Conservation (phyloP, 2,329 filamentous ascomycete genomes). For the Hypoxylon sp. region DNA sequence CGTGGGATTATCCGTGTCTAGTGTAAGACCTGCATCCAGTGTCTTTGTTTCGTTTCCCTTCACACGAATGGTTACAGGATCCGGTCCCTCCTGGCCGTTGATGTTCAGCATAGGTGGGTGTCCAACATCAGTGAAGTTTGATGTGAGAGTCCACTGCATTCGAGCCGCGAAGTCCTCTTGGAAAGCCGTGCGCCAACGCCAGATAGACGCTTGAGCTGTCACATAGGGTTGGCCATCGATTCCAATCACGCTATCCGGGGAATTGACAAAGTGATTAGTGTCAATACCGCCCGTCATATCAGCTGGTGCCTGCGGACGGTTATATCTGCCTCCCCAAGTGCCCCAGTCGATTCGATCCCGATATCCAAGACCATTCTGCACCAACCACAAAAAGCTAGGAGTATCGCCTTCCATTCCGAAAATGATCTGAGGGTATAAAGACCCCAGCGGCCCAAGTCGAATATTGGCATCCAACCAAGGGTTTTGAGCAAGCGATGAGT, state of each 20-base stretch:
- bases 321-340: conserved; percentile 19
- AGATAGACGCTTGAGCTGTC: conserved; percentile 15
- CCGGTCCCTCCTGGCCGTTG: conserved; percentile 6
- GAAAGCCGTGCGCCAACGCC: conserved; percentile 18
- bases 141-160: conserved; percentile 17
- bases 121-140: conserved; percentile 1
- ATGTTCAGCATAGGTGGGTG: conserved; percentile 11
- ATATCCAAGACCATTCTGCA: conserved; percentile 18
- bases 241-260: conserved; percentile 7
- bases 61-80: not conserved
- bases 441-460: conserved; percentile 3
- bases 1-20: conserved; percentile 4
- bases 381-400: conserved; percentile 9
- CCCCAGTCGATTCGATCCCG: conserved; percentile 10
- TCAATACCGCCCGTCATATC: conserved; percentile 5
- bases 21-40: conserved; percentile 8
- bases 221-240: conserved; percentile 10
- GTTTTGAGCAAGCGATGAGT: not conserved
- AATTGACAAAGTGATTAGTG: conserved; percentile 4
- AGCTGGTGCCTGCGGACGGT: not conserved
- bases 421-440: not conserved
- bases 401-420: conserved; percentile 14
- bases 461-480: conserved; percentile 7
- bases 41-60: conserved; percentile 6
- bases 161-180: conserved; percentile 21